These are phyloP conservation scores for Boechera stricta DNA, from an alignment of 345 rosid genomes.

Conservation along the genomic window DNA sequence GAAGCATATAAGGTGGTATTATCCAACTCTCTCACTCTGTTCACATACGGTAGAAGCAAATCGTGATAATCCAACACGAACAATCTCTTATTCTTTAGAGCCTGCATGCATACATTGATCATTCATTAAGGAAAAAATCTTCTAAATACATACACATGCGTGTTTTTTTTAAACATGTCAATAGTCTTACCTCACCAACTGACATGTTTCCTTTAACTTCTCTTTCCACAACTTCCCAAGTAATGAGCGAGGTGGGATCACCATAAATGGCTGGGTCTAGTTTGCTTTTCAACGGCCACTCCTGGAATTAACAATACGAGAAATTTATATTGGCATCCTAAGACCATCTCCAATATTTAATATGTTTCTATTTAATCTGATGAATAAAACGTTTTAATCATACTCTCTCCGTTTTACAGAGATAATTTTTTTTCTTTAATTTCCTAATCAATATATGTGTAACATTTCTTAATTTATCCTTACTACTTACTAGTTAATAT, in stretches of 20 bases:
- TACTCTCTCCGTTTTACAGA: too few species aligned
- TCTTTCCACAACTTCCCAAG: conserved; percentile 57
- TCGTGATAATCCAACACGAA: conserved; percentile 47
- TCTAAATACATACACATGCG: not conserved
- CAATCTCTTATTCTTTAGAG: conserved; percentile 38
- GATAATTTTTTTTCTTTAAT: too few species aligned
- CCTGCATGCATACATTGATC: conserved; percentile 17
- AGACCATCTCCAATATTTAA: too few species aligned
- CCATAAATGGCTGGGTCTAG: conserved; percentile 76
- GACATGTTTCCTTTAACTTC: conserved; percentile 63
- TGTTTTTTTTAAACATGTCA: not conserved
- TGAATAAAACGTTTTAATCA: too few species aligned
- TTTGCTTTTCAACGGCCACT: conserved; percentile 82
- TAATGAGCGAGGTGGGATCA: conserved; percentile 67
- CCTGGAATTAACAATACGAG: conserved; percentile 47
- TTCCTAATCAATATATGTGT: too few species aligned
- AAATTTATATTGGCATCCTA: too few species aligned
- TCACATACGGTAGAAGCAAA: conserved; percentile 61
- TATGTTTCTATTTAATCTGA: too few species aligned
- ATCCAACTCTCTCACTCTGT: conserved; percentile 59
- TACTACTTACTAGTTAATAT: too few species aligned
- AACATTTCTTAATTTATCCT: too few species aligned
- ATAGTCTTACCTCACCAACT: conserved; percentile 54
- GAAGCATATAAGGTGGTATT: conserved; percentile 69
- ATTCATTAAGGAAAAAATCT: not conserved